These are phyloP conservation scores for Hylodesmum podocarpum DNA, from an alignment of 306 rosid genomes.

Conservation along the genomic window DNA sequence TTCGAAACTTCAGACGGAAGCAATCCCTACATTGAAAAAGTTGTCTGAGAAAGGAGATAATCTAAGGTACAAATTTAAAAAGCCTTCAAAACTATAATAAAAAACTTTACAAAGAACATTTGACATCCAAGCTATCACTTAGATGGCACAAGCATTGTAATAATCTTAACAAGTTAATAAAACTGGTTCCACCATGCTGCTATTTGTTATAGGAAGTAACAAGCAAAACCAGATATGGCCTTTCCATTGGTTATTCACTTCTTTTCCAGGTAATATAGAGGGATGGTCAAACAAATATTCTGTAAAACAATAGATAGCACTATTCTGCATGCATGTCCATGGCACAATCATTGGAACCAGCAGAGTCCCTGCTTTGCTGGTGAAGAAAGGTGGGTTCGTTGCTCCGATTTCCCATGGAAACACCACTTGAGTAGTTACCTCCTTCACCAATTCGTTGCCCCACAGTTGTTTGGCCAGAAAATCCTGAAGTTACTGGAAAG, in stretches of 20 bases:
- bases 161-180: slow-evolving; percentile 26
- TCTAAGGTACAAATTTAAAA: slow-evolving; percentile 32
- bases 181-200: slow-evolving; percentile 31
- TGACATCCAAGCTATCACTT: slow-evolving; percentile 39
- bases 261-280: slow-evolving; percentile 30
- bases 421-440: slow-evolving; percentile 43
- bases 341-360: slow-evolving; percentile 65
- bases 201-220: slow-evolving; percentile 28
- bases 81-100: slow-evolving; percentile 28
- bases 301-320: slow-evolving; percentile 40
- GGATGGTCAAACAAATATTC: slow-evolving; percentile 27
- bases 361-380: slow-evolving; percentile 56
- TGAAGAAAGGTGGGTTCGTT: slow-evolving; percentile 48
- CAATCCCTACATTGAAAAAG: slow-evolving; percentile 20
- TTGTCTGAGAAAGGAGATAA: slow-evolving; percentile 30
- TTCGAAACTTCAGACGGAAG: slow-evolving; percentile 32
- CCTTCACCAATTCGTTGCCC: slow-evolving; percentile 70
- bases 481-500: slow-evolving; percentile 53
- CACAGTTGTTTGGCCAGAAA: slow-evolving; percentile 44
- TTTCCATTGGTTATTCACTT: slow-evolving; percentile 34
- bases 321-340: slow-evolving; percentile 94
- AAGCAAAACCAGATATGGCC: slow-evolving; percentile 28
- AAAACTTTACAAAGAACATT: slow-evolving; percentile 44
- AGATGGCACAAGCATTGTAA: slow-evolving; percentile 32
- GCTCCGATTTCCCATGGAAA: slow-evolving; percentile 49